Conservation (phyloP, 495 filamentous ascomycete genomes). For the Chaetomidium leptoderma region DNA sequence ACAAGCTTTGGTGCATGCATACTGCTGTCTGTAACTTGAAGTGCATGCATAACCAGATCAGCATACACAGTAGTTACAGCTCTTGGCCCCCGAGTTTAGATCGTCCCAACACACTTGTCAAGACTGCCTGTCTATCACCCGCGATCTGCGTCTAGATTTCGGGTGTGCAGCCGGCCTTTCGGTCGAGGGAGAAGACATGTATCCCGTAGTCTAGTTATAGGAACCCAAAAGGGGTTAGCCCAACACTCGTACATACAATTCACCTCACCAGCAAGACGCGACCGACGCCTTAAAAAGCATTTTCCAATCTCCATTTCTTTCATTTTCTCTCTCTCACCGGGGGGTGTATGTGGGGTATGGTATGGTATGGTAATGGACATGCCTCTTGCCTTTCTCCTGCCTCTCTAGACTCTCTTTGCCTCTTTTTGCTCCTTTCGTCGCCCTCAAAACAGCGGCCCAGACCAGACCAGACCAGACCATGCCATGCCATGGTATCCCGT, state of each 20-base stretch:
- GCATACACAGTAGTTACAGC: no score
- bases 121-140: no score
- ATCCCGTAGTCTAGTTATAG: no score
- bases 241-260: background rate
- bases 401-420: background rate
- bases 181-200: no score
- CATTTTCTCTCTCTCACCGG: background rate
- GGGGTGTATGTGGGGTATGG: background rate
- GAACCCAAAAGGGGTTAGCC: background rate
- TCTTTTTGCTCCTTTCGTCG: background rate
- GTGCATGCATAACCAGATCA: no score
- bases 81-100: no score
- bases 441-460: background rate
- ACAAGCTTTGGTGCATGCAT: no score
- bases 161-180: no score
- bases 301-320: constrained; percentile 11
- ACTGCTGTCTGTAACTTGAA: no score
- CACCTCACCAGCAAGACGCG: no score
- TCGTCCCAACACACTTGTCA: no score
- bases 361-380: background rate
- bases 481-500: constrained; percentile 20
- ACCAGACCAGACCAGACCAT: constrained; percentile 5
- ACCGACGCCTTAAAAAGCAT: background rate
- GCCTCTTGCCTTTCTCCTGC: background rate
- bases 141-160: no score